phyloP scores from a whole-genome alignment of 2,329 filamentous ascomycete species.

The Neurospora sp. region DNA sequence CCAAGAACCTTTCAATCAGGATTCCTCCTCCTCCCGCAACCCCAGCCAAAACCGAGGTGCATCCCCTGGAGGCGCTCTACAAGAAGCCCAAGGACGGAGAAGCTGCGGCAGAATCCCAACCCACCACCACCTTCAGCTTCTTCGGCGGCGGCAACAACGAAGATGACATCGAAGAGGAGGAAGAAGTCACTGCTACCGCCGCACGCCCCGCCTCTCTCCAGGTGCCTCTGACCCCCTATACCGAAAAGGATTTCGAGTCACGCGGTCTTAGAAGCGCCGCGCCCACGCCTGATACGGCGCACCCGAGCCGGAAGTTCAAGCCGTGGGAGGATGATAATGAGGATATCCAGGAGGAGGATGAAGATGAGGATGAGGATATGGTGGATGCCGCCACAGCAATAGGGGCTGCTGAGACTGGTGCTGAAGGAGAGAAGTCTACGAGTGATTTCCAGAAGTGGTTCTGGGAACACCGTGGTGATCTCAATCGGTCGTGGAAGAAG shows the following conservation, averaged over 20 bases:
- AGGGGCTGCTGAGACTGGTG: no score
- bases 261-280: constrained; percentile 76
- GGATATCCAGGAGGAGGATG: constrained; percentile 28
- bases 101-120: constrained; percentile 24
- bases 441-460: constrained; percentile 55
- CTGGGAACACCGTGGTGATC: constrained; percentile 55
- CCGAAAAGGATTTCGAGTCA: constrained; percentile 66
- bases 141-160: constrained; percentile 50
- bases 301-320: constrained; percentile 55
- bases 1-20: constrained; percentile 43
- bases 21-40: constrained; percentile 37
- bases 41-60: constrained; percentile 43
- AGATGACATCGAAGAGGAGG: constrained; percentile 34
- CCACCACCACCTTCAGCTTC: constrained; percentile 61
- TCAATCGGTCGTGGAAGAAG: constrained; percentile 58
- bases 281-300: constrained; percentile 87
- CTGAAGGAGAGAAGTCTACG: no score
- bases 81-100: constrained; percentile 43
- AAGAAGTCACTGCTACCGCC: constrained; percentile 18
- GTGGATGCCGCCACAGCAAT: constrained; percentile 7
- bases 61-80: constrained; percentile 88
- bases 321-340: constrained; percentile 43
- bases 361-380: constrained; percentile 23
- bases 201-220: constrained; percentile 19
- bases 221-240: constrained; percentile 72